Evolutionary conservation across 169 alveolate species (phyloP).

Genomic region (Eimeria maxima): DNA sequence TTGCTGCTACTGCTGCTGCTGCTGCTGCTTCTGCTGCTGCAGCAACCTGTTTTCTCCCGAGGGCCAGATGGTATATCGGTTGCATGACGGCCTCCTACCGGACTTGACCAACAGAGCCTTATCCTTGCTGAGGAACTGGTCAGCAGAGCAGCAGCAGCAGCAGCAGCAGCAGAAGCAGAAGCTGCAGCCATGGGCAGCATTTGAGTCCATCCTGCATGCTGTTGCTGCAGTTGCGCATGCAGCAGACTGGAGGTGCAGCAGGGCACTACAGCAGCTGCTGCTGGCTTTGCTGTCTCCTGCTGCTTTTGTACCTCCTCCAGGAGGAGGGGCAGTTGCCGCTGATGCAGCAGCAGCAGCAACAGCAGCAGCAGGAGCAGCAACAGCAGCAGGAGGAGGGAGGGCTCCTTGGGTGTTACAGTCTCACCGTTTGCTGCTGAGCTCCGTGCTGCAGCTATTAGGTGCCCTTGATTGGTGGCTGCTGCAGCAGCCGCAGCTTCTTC

Average conservation of each 20-base stretch:
- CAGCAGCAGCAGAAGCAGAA: conserved; percentile 9
- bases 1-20: conserved; percentile 24
- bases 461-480: conserved; percentile 52
- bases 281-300: conserved; percentile 47
- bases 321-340: too few species aligned
- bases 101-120: conserved; percentile 18
- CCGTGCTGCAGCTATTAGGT: conserved; percentile 44
- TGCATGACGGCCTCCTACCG: conserved; percentile 51
- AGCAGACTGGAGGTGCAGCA: conserved; percentile 36
- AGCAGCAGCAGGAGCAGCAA: background rate
- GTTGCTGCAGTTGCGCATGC: conserved; percentile 45
- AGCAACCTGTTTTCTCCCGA: conserved; percentile 37
- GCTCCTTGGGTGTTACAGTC: conserved; percentile 24
- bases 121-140: background rate
- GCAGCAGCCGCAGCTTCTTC: conserved; percentile 44
- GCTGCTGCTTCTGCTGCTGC: conserved; percentile 53
- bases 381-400: background rate
- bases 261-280: conserved; percentile 44
- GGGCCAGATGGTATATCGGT: conserved; percentile 19
- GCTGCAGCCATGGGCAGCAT: conserved; percentile 62
- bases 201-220: conserved; percentile 56
- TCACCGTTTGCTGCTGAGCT: conserved; percentile 43
- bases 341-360: background rate
- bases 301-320: background rate
- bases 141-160: conserved; percentile 1